phyloP scores from a whole-genome alignment of 176 grass and related monocot genomes.

The Oryza nivara region DNA sequence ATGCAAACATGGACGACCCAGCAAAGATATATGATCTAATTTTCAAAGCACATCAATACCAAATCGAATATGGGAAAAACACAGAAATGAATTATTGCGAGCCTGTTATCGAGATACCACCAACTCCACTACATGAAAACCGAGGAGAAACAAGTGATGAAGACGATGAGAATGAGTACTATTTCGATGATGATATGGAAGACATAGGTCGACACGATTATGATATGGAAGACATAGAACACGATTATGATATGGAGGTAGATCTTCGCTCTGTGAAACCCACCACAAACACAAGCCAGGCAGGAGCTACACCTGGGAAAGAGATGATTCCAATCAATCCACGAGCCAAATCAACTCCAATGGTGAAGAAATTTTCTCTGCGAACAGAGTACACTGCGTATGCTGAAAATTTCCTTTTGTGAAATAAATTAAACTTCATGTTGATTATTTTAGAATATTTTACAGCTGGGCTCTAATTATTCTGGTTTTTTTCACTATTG shows the following conservation, averaged over 20 bases:
- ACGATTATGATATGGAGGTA: conserved; percentile 42
- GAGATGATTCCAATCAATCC: conserved; percentile 32
- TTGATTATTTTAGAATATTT: not conserved
- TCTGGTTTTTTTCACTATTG: not conserved
- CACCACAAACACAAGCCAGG: conserved; percentile 1
- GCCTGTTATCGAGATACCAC: conserved; percentile 51
- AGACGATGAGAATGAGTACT: conserved; percentile 27
- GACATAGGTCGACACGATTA: conserved; percentile 34
- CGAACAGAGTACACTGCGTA: conserved; percentile 53
- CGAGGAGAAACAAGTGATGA: conserved; percentile 19
- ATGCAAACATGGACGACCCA: not conserved
- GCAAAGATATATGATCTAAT: not conserved
- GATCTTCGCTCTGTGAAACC: conserved; percentile 47
- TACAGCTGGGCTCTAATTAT: not conserved
- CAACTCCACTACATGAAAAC: conserved; percentile 47
- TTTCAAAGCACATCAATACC: not conserved
- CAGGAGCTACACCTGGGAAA: conserved; percentile 22
- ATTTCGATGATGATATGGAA: conserved; percentile 37
- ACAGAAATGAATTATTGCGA: conserved; percentile 17
- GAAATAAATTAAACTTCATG: not conserved
- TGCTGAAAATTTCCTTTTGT: conserved; percentile 21
- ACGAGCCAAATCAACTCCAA: not conserved
- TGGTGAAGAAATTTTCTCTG: not conserved
- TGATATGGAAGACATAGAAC: conserved; percentile 36
- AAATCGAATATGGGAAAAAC: not conserved